Base-by-base conservation (phyloP, 306 rosid genomes). In the Ziziphus jujuba region DNA sequence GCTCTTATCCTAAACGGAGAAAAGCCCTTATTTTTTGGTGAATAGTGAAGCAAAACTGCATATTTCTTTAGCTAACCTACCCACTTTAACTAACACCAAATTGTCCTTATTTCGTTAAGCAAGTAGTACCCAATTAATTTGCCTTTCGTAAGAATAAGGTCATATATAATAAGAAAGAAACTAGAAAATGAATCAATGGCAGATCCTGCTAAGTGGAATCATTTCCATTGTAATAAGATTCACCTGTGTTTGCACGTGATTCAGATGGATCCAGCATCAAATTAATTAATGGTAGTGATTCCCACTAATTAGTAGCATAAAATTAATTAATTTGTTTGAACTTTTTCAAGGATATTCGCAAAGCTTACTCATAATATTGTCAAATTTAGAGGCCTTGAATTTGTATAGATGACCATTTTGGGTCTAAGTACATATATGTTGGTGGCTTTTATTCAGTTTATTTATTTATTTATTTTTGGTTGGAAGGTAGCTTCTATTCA, bases 161-260 rank as follows among this genome's bases (percentile, higher is more conserved):
- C n/a, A 19, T 61, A 49, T 38, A 58, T 61, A 49, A 71, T 36
- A 19, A 1, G 69, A 9, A 40, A 40, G 40, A 63, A 51, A 25
- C 22, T 1, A 22, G 13, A 21, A 40, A 1, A 43, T 24, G 40
- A 34, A n/a, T 67, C 35, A 36, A 3, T 12, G 6, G 21, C 38
- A 2, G 33, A 54, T 63, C 36, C 59, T 34, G 53, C 20, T 72
- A 21, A 74, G 40, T 64, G 62, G 62, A 51, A 51, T 61, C 49
- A 28, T 73, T 58, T 34, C n/a, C 7, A 58, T 7, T 35, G 10
- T 10, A 1, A 9, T 35, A 45, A 34, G 22, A 52, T 47, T 57
- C 13, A 45, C 38, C 50, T 61, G n/a, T 24, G n/a, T 58, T 28
- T 54, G 57, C 70, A 23, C 74, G 55, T 66, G 65, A 14, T 9